phyloP scores from a whole-genome alignment of 2,329 filamentous ascomycete genomes.

The Berkeleyomyces basicola region DNA sequence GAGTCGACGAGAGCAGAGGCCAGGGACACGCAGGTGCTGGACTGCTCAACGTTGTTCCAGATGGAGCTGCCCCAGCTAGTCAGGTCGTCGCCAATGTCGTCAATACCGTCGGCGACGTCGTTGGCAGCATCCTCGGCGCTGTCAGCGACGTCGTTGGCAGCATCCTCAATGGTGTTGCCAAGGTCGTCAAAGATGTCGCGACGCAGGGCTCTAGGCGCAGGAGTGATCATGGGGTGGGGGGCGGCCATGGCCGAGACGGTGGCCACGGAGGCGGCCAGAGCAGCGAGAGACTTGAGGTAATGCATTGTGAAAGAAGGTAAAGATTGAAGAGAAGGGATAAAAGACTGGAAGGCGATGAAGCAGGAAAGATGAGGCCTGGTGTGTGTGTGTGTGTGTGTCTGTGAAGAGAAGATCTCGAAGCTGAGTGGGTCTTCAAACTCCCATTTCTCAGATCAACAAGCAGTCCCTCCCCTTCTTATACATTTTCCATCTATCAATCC shows the following conservation, averaged over 20 bases:
- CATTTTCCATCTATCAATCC: background rate
- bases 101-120: background rate
- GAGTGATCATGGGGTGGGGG: slow-evolving; percentile 13
- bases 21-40: slow-evolving; percentile 9
- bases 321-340: background rate
- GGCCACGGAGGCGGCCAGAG: slow-evolving; percentile 13
- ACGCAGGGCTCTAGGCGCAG: slow-evolving; percentile 8
- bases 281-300: slow-evolving; percentile 7
- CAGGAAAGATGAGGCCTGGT: background rate
- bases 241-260: slow-evolving; percentile 12
- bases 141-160: background rate
- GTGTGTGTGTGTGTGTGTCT: background rate
- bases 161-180: slow-evolving; percentile 7
- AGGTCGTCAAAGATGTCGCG: slow-evolving; percentile 11
- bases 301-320: slow-evolving; percentile 11
- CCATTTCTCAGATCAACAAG: background rate
- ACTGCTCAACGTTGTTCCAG: slow-evolving; percentile 9
- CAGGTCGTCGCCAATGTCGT: background rate
- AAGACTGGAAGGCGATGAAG: background rate
- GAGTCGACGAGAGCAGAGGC: slow-evolving; percentile 8
- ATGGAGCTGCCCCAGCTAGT: background rate
- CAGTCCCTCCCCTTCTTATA: background rate
- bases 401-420: background rate
- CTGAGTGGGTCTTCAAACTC: background rate
- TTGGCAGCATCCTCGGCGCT: slow-evolving; percentile 1